Conservation (phyloP, 2,329 filamentous ascomycete species). For the Graphium sp. region DNA sequence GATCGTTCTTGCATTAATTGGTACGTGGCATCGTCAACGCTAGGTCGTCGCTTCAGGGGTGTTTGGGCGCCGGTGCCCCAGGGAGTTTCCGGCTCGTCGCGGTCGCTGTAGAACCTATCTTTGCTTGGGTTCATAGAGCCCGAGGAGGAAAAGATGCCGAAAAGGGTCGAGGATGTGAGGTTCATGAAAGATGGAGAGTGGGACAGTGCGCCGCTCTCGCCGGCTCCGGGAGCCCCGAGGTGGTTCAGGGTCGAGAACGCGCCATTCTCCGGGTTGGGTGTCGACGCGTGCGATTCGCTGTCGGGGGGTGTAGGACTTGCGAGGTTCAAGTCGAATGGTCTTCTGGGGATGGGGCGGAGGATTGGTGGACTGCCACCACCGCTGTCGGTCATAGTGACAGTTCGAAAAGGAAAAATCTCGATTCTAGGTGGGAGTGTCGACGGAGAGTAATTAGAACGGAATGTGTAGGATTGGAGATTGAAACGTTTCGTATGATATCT, state of each 20-base stretch:
- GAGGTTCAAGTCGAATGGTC: conserved; percentile 48
- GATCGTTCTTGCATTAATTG: conserved; percentile 23
- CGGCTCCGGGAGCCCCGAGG: conserved; percentile 16
- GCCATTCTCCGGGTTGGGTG: conserved; percentile 13
- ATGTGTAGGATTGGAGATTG: no score
- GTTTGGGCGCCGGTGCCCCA: conserved; percentile 68
- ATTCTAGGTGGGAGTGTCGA: no score
- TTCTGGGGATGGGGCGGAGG: conserved; percentile 53
- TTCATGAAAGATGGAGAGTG: conserved; percentile 69
- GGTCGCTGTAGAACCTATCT: conserved; percentile 20
- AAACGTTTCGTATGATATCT: no score
- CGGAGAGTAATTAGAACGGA: no score
- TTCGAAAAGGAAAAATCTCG: background rate
- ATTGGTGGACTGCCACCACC: conserved; percentile 36
- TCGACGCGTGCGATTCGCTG: no score
- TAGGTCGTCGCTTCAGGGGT: conserved; percentile 30
- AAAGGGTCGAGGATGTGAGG: conserved; percentile 75
- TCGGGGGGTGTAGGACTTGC: conserved; percentile 24
- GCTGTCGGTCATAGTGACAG: conserved; percentile 18
- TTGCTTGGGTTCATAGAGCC: conserved; percentile 42
- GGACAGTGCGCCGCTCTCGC: conserved; percentile 5
- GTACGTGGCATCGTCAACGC: conserved; percentile 25
- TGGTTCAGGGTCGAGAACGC: conserved; percentile 23
- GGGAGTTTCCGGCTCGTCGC: conserved; percentile 47
- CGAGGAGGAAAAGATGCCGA: conserved; percentile 93